Conservation (phyloP, 2,329 filamentous ascomycete species). For the Dactylellina leptospora region DNA sequence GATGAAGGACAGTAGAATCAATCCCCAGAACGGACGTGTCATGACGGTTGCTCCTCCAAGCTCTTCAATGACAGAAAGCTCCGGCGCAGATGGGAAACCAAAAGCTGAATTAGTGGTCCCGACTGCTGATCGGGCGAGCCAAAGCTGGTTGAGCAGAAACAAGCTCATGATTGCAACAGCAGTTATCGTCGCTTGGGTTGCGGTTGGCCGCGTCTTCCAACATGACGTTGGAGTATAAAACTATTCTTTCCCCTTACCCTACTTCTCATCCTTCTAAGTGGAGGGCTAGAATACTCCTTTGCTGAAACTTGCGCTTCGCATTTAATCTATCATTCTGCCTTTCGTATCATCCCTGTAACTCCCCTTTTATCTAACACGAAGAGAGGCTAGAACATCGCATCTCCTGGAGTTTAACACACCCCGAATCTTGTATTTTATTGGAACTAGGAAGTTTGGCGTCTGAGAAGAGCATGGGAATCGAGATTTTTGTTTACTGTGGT, state of each 20-base stretch:
- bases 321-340: conserved; percentile 12
- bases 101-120: conserved; percentile 4
- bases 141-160: conserved; percentile 44
- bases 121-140: conserved; percentile 30
- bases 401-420: conserved; percentile 10
- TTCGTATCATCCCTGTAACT: conserved; percentile 9
- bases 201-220: conserved; percentile 41
- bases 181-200: conserved; percentile 43
- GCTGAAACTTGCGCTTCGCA: conserved; percentile 4
- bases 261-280: neutral
- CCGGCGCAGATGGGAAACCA: conserved; percentile 11
- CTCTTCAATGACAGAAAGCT: conserved; percentile 13
- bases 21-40: conserved; percentile 72
- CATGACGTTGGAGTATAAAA: conserved; percentile 35
- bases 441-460: conserved; percentile 45
- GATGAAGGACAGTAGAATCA: conserved; percentile 85
- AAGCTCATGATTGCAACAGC: conserved; percentile 44
- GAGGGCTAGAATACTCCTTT: conserved; percentile 12
- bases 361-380: conserved; percentile 1
- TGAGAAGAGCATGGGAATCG: conserved; percentile 45
- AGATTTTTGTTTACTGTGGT: conserved; percentile 9
- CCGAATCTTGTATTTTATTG: conserved; percentile 31
- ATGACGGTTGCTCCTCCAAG: conserved; percentile 10
- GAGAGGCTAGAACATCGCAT: conserved; percentile 11
- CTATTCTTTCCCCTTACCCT: too few relatives aligned